These are phyloP conservation scores for Citrus reticulata DNA, from an alignment of 345 rosid species.

Conservation along the genomic window DNA sequence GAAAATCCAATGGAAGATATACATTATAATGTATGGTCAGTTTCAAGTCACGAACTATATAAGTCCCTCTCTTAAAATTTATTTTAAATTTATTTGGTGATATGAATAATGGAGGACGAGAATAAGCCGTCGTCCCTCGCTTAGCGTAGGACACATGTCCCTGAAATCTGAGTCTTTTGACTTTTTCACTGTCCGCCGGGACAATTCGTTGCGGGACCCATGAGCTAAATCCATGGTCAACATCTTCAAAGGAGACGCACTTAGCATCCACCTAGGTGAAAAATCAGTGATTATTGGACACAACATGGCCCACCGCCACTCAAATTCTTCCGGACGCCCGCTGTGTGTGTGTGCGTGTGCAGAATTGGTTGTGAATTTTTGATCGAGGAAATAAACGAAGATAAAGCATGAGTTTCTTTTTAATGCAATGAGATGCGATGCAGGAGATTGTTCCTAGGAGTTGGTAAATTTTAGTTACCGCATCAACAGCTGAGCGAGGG, in stretches of 20 bases:
- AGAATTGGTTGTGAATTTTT: neutral
- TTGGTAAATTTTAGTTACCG: constrained; percentile 40
- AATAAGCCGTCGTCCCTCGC: constrained; percentile 16
- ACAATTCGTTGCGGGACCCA: constrained; percentile 4
- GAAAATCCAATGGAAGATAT: constrained; percentile 85
- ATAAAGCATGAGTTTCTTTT: neutral
- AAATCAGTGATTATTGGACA: constrained; percentile 16
- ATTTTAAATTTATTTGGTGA: neutral
- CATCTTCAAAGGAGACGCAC: constrained; percentile 18
- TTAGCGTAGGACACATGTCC: constrained; percentile 38
- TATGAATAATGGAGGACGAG: constrained; percentile 9
- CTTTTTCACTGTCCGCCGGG: constrained; percentile 20
- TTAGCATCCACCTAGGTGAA: constrained; percentile 30
- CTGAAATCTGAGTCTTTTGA: constrained; percentile 17
- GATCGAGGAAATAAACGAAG: neutral
- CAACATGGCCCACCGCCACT: constrained; percentile 16
- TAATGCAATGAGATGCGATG: neutral
- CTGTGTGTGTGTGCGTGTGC: neutral
- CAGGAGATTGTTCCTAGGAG: neutral
- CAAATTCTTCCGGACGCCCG: neutral
- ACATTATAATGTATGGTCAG: constrained; percentile 57
- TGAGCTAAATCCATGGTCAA: constrained; percentile 16
- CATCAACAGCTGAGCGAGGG: constrained; percentile 41
- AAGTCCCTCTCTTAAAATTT: constrained; percentile 8
- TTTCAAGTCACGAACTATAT: constrained; percentile 38